Percentiles rank a stretch among this genome's conserved stretches.
Conservation (phyloP, 2,329 filamentous ascomycete genomes). For the Fusarium incarnatum region DNA sequence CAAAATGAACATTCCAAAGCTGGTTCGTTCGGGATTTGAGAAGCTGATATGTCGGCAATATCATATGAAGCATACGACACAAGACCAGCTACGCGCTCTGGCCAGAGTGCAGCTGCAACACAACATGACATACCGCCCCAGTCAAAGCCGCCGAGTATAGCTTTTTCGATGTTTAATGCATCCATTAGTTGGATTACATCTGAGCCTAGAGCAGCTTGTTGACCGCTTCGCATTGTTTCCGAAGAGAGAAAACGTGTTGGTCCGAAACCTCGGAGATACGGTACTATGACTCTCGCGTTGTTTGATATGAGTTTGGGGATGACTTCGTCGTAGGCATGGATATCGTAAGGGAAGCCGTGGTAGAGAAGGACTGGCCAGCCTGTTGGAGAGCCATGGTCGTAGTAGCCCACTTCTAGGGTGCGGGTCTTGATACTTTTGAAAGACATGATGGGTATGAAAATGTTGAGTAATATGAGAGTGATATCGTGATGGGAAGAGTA, state of each 20-base stretch:
- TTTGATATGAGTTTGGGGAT: neutral
- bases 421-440: neutral
- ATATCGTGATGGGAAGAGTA: neutral
- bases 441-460: neutral
- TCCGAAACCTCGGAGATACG: neutral
- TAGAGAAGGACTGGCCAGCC: slow-evolving; percentile 17
- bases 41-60: neutral
- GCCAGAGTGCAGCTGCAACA: slow-evolving; percentile 12
- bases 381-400: neutral
- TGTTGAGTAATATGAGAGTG: neutral
- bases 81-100: neutral
- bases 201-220: slow-evolving; percentile 12
- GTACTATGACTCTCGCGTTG: slow-evolving; percentile 5
- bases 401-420: slow-evolving; percentile 8
- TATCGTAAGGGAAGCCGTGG: slow-evolving; percentile 21
- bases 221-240: slow-evolving; percentile 3
- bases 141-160: neutral
- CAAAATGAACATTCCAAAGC: slow-evolving; percentile 11
- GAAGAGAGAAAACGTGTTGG: slow-evolving; percentile 8
- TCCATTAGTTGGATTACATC: slow-evolving; percentile 14
- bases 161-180: slow-evolving; percentile 3
- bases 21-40: neutral
- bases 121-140: slow-evolving; percentile 13
- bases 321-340: slow-evolving; percentile 12
- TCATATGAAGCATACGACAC: slow-evolving; percentile 16